phyloP scores from a whole-genome alignment of 2,329 filamentous ascomycete genomes.

The Chalara sp. region DNA sequence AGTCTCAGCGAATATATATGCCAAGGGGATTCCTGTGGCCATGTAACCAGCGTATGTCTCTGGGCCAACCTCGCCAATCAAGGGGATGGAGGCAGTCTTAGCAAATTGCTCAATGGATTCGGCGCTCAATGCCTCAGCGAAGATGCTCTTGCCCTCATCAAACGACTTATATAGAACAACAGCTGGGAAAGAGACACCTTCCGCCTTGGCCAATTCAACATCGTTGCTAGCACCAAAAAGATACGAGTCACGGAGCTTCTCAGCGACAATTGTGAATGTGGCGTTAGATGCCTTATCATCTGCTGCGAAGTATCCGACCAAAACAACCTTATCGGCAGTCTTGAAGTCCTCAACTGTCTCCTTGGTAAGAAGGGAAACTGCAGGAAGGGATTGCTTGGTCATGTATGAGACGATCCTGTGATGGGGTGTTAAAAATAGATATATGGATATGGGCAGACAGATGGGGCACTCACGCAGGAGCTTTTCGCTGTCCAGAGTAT shows the following conservation, averaged over 20 bases:
- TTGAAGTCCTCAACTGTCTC: constrained; percentile 93
- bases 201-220: constrained; percentile 75
- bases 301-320: constrained; percentile 79
- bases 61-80: constrained; percentile 92
- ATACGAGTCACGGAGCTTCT: constrained; percentile 80
- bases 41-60: constrained; percentile 97
- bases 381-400: constrained; percentile 94
- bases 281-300: constrained; percentile 81
- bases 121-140: constrained; percentile 72
- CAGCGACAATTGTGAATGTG: constrained; percentile 64
- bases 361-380: constrained; percentile 76
- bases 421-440: constrained; percentile 4
- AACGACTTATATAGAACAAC: constrained; percentile 96
- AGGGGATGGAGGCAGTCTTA: constrained; percentile 76
- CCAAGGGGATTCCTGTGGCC: constrained; percentile 82
- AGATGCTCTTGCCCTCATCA: constrained; percentile 89
- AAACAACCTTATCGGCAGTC: constrained; percentile 91
- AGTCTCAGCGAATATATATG: constrained; percentile 96
- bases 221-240: constrained; percentile 88
- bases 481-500: constrained; percentile 87
- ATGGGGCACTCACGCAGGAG: constrained; percentile 55
- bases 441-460: neutral
- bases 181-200: constrained; percentile 80
- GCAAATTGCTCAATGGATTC: constrained; percentile 78
- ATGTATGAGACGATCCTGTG: constrained; percentile 73